Conservation (phyloP, 78 protist species). For the Ministeria vibrans region DNA sequence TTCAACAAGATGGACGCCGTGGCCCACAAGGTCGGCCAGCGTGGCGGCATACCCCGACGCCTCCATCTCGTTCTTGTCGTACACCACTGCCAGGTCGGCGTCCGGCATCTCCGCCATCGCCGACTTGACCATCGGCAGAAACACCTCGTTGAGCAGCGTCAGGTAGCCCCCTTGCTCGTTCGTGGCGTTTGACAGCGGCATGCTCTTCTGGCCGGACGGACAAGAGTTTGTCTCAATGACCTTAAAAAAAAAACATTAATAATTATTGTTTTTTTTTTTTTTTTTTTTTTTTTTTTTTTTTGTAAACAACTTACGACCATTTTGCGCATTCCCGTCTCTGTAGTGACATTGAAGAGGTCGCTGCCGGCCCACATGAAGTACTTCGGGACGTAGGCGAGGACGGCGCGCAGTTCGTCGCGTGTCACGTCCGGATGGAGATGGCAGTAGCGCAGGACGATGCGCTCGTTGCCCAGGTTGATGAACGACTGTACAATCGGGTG, state of each 20-base stretch:
- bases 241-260: too few species aligned
- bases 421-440: slow-evolving; percentile 25
- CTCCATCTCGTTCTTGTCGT: slow-evolving; percentile 55
- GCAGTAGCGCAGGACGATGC: slow-evolving; percentile 28
- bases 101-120: not conserved
- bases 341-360: slow-evolving; percentile 33
- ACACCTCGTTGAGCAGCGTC: not conserved
- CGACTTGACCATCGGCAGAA: slow-evolving; percentile 10
- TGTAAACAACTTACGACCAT: too few species aligned
- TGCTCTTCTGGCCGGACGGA: slow-evolving; percentile 53
- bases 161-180: slow-evolving; percentile 35
- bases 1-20: slow-evolving; percentile 36
- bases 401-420: slow-evolving; percentile 2
- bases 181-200: slow-evolving; percentile 26
- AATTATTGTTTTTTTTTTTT: too few species aligned
- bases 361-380: slow-evolving; percentile 50
- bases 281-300: too few species aligned
- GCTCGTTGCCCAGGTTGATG: slow-evolving; percentile 32
- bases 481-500: slow-evolving; percentile 39
- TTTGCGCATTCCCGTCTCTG: slow-evolving; percentile 12
- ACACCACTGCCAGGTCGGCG: slow-evolving; percentile 53
- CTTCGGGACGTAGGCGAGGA: slow-evolving; percentile 35
- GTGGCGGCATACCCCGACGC: slow-evolving; percentile 44
- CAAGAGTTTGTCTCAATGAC: slow-evolving; percentile 62
- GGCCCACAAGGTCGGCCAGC: slow-evolving; percentile 25